Base-by-base conservation (phyloP, 108 stramenopile genomes). In the Pseudonitzschia delicatissima region DNA sequence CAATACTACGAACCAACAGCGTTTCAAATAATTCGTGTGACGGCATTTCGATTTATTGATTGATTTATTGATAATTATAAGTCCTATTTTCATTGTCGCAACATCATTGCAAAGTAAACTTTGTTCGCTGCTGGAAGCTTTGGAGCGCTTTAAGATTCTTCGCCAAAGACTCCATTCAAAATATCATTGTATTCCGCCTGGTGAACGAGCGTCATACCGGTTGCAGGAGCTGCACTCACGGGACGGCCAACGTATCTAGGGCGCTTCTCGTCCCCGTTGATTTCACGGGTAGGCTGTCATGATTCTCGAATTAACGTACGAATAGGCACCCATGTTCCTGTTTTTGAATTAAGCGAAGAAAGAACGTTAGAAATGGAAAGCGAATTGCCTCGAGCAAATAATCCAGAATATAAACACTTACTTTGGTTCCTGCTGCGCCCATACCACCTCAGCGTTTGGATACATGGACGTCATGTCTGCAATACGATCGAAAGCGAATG, bases 301-400 rank as follows among this genome's bases (percentile, higher is more conserved):
- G 73, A 98, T 89, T 57, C 99, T 90, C 25, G 97, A 94, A 25
- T 60, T 60, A 26, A 85, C 81, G 78, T 96, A 98, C 12, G 78
- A 70, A 81, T 96, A 99, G 48, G 96, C 88, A 40, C 99, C 99
- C 96, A 96, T 96, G 78, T 99, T 99, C 80, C 92, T 93, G 64
- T 61, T 69, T 45, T 67, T 47, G 35, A 17, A 40, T 44, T 39
- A 2, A 34, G 35, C 5, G 18, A 52, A 66, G 33, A 23, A 37
- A 28, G 8, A 49, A 23, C 5, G 32, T 52, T 51, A 48, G 26
- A 27, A 45, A 55, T 55, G 6, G 20, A 23, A 53, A 45, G 5
- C 7, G 23, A 31, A 51, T n/a, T n/a, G n/a, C n/a, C n/a, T n/a
- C n/a, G n/a, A 17, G 9, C 0, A 66, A 45, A 71, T 32, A 33